Percentiles rank a stretch among this genome's conserved stretches.
Evolutionary conservation across 192 early-diverging fungal genomes (phyloP).

Genomic region (Coemansia sp.): DNA sequence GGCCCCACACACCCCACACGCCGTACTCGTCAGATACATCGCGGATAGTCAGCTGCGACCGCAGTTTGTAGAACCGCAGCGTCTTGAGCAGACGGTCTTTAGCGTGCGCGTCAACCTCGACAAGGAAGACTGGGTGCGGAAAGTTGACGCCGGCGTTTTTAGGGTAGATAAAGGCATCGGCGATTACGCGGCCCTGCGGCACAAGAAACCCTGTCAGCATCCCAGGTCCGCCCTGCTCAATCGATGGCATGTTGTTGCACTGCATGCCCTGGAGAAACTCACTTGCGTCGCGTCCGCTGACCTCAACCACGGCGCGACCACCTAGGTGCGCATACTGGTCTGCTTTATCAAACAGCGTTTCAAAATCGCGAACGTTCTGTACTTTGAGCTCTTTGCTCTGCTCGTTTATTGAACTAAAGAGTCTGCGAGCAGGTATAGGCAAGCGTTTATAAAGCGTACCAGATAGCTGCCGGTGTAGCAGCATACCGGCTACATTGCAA

Average conservation of each 20-base stretch:
- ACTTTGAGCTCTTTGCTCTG: conserved; percentile 1
- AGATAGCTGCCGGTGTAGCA: neutral
- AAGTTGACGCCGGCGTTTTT: conserved; percentile 58
- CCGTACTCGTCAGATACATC: conserved; percentile 62
- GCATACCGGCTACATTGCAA: neutral
- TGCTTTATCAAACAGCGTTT: conserved; percentile 20
- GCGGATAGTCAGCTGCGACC: conserved; percentile 69
- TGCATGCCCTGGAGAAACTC: conserved; percentile 91
- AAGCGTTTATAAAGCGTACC: too few relatives aligned
- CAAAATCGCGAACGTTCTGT: conserved; percentile 18
- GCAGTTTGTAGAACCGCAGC: conserved; percentile 73
- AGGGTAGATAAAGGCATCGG: conserved; percentile 88
- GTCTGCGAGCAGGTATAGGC: neutral
- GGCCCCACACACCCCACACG: conserved; percentile 79
- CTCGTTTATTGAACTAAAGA: neutral
- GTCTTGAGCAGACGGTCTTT: conserved; percentile 58
- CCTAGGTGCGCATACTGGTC: conserved; percentile 55
- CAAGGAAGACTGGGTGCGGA: conserved; percentile 65
- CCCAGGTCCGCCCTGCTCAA: conserved; percentile 70
- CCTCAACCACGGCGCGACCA: conserved; percentile 60
- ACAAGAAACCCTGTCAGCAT: conserved; percentile 79
- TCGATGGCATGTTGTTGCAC: conserved; percentile 78
- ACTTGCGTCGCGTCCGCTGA: conserved; percentile 68
- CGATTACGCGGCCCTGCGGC: conserved; percentile 86
- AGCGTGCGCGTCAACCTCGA: conserved; percentile 71